These are phyloP conservation scores for Herpetomonas samuelpessoai DNA, from an alignment of 208 protist genomes.

Conservation along the genomic window DNA sequence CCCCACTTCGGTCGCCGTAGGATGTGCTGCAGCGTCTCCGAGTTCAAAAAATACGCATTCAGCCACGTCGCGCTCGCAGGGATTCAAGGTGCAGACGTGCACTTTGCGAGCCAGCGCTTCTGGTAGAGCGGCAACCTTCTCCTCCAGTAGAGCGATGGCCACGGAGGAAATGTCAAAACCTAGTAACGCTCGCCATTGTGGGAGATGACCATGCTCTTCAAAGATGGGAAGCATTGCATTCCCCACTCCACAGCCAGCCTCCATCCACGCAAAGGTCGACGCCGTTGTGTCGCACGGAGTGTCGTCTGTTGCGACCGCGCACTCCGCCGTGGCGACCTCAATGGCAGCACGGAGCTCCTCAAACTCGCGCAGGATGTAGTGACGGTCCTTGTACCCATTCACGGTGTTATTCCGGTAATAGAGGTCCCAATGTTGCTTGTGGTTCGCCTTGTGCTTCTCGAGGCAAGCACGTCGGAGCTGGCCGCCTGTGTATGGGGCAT, in stretches of 20 bases:
- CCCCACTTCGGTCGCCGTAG: no score
- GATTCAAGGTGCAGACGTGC: conserved; percentile 52
- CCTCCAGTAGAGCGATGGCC: conserved; percentile 77
- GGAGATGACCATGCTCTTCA: conserved; percentile 65
- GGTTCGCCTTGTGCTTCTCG: conserved; percentile 15
- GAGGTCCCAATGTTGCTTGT: conserved; percentile 74
- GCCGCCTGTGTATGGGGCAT: conserved; percentile 71
- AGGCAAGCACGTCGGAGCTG: conserved; percentile 26
- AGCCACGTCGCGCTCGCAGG: conserved; percentile 42
- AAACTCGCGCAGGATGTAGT: conserved; percentile 89
- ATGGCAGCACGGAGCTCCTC: conserved; percentile 60
- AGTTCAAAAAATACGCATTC: conserved; percentile 23
- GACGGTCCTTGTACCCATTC: conserved; percentile 88
- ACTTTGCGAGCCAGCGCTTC: conserved; percentile 41
- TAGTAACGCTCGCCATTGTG: conserved; percentile 53
- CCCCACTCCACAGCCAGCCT: conserved; percentile 94
- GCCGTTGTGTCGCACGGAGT: conserved; percentile 12
- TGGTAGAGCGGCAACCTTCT: conserved; percentile 37
- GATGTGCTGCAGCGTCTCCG: not conserved
- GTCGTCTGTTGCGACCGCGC: not conserved
- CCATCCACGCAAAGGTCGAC: conserved; percentile 66
- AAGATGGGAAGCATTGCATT: conserved; percentile 92
- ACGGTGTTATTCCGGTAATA: conserved; percentile 91
- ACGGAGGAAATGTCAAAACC: conserved; percentile 91
- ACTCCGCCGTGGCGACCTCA: conserved; percentile 2